Base-by-base conservation (phyloP, 2,329 filamentous ascomycete genomes). In the Stromatinia cepivora region DNA sequence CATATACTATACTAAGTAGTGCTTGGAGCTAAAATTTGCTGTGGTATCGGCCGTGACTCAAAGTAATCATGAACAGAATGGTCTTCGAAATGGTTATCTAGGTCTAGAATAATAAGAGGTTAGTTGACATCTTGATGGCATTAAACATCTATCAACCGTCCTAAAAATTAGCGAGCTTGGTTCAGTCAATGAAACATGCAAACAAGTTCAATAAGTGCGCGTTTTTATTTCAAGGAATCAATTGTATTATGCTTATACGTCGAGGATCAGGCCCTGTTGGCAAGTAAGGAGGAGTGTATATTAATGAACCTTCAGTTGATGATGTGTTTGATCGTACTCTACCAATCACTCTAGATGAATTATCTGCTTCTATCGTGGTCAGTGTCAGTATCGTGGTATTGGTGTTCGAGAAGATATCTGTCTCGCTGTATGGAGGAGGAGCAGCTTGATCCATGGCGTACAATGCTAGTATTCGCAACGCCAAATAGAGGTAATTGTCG, bases 401-500 rank as follows among this genome's bases (percentile, higher is more conserved):
- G 4, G 83, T 78, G 63, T 75, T 80, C 20, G 84, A 86, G 78
- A 83, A 85, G 50, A 85, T 82, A 75, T 88, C 86, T 22, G 84
- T 87, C 76, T 86, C 85, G 52, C 83, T 83, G 73, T 88, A 88
- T 8, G 86, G 86, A 6, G 85, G 85, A 54, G 85, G 86, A 28
- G 85, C 65, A 39, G 8, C 17, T 15, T 62, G 42, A 39, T 67
- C 54, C 65, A 67, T 67, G 54, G 28, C 36, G 34, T 34, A 34
- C 11, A 11, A n/a, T 25, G n/a, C 59, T 36, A 20, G 17, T 13
- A 15, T 36, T 34, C 17, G 7, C 25, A 36, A 9, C 9, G 20
- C 25, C 46, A 10, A 20, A 25, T 39, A 31, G 31, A 50, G 13
- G 25, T 15, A 34, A 48, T 34, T 28, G n/a, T 59, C 11, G 52